Base-by-base conservation (phyloP, 192 early-diverging fungal species). In the Umbelopsis vinacea region DNA sequence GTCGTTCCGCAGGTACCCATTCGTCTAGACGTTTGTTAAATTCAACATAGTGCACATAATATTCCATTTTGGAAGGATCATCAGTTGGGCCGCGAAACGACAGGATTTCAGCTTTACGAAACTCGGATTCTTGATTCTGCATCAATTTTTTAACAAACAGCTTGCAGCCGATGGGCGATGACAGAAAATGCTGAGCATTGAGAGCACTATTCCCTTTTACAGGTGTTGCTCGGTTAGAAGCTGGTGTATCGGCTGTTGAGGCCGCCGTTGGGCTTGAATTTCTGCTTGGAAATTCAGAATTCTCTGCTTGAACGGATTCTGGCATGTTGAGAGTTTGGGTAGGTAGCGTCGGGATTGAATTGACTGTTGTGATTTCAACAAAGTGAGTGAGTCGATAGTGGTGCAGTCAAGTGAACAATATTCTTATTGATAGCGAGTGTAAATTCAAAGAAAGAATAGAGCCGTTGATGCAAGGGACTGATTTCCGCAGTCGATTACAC, bases 21-120 rank as follows among this genome's bases (percentile, higher is more conserved):
- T 97, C 96, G 84, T 99, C 98, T 60, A 99, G 83, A 21, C 98
- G 94, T 79, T 99, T 99, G 88, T 99, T 99, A 84, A 94, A 98
- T 67, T 94, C 91, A 6, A 96, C 88, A 74, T 96, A 97, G 79
- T 99, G 97, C 17, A 99, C 95, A 79, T 99, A 99, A 75, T 93
- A 97, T 84, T 95, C 89, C 43, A 85, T 69, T 67, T 81, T 68
- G 54, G 82, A 54, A 35, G 84, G 60, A 71, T 86, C 57, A 43
- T 82, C 79, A 67, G 79, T 69, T 22, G 82, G 76, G 46, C 81
- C 82, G 22, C 92, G 89, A 48, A 91, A 89, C 4, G 92, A 95
- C 10, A 98, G 83, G 9, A 98, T 86, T 70, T 98, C 96, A 12
- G 95, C 96, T 67, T 89, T 87, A 15, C 92, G 90, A 77, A 87